Percentiles rank a stretch among this genome's conserved stretches.
Conservation (phyloP, 306 rosid species). For the Luffa acutangula region DNA sequence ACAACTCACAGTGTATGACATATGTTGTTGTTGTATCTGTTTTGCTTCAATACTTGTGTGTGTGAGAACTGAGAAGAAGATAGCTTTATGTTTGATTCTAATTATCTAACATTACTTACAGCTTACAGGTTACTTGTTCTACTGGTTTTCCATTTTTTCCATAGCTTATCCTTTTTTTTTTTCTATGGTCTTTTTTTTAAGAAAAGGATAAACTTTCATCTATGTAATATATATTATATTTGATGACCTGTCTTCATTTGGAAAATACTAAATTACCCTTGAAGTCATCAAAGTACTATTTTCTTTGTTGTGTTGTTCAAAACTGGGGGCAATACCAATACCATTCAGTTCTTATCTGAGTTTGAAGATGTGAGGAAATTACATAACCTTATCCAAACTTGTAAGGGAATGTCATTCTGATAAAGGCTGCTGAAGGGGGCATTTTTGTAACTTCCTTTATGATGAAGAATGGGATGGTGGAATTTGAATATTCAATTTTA, state of each 20-base stretch:
- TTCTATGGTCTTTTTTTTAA: background rate
- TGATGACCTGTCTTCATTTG: background rate
- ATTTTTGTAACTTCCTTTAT: background rate
- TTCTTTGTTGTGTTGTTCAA: background rate
- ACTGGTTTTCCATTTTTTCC: background rate
- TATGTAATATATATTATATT: background rate
- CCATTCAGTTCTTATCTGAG: background rate
- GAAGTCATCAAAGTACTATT: background rate
- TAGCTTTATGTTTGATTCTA: slow-evolving; percentile 3
- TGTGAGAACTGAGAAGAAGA: slow-evolving; percentile 9
- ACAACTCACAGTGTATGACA: background rate
- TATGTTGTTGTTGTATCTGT: slow-evolving; percentile 15
- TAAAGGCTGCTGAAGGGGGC: background rate
- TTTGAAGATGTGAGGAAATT: background rate
- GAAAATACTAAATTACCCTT: background rate
- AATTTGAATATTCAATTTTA: background rate
- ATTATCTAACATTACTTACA: slow-evolving; percentile 7
- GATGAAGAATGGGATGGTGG: background rate
- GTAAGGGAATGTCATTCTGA: background rate
- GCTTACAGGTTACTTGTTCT: background rate
- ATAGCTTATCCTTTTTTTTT: background rate
- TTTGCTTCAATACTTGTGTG: slow-evolving; percentile 23
- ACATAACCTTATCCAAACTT: background rate
- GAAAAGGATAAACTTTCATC: background rate
- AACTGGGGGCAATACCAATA: background rate